Conservation (phyloP, 331 rosid genomes). For the Phaseolus coccineus region DNA sequence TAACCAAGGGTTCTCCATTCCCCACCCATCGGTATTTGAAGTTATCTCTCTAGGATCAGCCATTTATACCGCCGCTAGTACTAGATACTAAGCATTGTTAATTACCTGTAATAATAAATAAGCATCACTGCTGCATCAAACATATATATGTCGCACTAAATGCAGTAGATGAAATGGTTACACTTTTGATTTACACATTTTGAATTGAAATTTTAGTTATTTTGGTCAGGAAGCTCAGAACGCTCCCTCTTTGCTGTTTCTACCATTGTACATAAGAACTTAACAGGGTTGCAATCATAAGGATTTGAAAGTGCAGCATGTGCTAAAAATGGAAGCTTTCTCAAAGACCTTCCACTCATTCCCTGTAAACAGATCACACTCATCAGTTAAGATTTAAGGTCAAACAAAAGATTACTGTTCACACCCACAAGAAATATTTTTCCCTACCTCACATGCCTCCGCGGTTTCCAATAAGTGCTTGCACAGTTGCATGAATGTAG, state of each 20-base stretch:
- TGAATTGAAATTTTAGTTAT: slow-evolving; percentile 27
- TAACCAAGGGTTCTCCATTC: not conserved
- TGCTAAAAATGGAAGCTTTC: slow-evolving; percentile 95
- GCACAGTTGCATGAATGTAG: slow-evolving; percentile 55
- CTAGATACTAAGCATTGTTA: slow-evolving; percentile 1
- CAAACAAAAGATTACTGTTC: slow-evolving; percentile 32
- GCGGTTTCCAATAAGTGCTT: slow-evolving; percentile 79
- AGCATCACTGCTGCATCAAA: slow-evolving; percentile 30
- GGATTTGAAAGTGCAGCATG: slow-evolving; percentile 84
- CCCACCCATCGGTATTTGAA: not conserved
- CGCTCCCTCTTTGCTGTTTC: slow-evolving; percentile 69
- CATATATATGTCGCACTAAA: slow-evolving; percentile 14
- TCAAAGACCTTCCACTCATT: slow-evolving; percentile 86
- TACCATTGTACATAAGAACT: slow-evolving; percentile 70
- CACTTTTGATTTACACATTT: slow-evolving; percentile 34
- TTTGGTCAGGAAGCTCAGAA: slow-evolving; percentile 81
- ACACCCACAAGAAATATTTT: slow-evolving; percentile 26
- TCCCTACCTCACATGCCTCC: slow-evolving; percentile 85
- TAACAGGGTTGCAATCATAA: slow-evolving; percentile 65
- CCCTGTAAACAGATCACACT: slow-evolving; percentile 63
- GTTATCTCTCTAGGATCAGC: too few relatives aligned
- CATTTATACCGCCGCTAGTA: not conserved
- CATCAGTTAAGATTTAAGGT: slow-evolving; percentile 11
- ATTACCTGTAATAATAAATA: slow-evolving; percentile 46
- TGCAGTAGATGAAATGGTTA: slow-evolving; percentile 32